Evolutionary conservation across 257 asterid genomes (phyloP).

Genomic region (Jacaranda copaia): DNA sequence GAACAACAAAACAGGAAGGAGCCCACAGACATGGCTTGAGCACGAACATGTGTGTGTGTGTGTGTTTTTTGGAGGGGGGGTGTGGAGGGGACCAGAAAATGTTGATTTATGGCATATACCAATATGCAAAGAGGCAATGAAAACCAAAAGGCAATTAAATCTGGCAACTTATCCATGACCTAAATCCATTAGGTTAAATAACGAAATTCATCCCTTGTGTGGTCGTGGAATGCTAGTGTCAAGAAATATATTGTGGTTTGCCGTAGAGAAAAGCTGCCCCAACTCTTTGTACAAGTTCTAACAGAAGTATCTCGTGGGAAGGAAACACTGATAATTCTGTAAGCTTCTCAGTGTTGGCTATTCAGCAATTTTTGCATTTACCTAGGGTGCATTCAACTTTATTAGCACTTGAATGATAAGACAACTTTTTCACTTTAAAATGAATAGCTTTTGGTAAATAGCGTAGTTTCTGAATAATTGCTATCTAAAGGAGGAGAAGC

Average conservation of each 20-base stretch:
- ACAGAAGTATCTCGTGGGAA: background rate
- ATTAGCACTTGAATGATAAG: background rate
- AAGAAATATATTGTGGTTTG: background rate
- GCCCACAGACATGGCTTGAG: background rate
- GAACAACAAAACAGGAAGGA: conserved; percentile 33
- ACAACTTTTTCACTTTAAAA: no score
- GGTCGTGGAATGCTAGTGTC: background rate
- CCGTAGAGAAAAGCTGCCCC: background rate
- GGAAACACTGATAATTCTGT: background rate
- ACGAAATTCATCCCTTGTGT: background rate
- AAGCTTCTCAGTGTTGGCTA: background rate
- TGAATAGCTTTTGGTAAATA: no score
- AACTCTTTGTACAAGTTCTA: background rate
- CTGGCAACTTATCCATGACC: background rate
- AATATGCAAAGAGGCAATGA: background rate
- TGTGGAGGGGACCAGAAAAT: background rate
- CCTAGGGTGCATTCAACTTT: background rate
- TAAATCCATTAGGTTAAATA: background rate
- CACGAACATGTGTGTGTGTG: background rate
- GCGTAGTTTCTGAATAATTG: no score
- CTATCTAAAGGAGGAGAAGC: no score
- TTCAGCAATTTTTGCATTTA: background rate
- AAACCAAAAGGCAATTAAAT: background rate
- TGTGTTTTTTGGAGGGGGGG: no score
- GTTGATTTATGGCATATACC: background rate